Evolutionary conservation across 306 rosid genomes (phyloP).

Genomic region (Begonia masoniana): DNA sequence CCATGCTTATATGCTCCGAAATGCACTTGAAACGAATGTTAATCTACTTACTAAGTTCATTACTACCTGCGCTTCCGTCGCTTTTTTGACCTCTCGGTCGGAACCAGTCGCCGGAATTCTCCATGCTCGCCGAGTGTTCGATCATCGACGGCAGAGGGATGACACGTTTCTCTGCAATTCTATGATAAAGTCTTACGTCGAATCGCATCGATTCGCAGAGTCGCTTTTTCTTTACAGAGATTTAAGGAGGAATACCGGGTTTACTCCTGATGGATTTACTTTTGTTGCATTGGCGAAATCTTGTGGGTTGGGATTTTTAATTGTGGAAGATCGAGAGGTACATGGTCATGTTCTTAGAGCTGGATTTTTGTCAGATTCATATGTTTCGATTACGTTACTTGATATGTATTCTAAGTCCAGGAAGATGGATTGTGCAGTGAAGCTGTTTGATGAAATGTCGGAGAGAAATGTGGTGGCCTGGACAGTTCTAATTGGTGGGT

Average conservation of each 20-base stretch:
- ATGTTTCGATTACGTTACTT: slow-evolving; percentile 43
- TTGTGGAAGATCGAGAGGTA: slow-evolving; percentile 28
- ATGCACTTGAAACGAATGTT: slow-evolving; percentile 39
- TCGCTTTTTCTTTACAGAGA: slow-evolving; percentile 32
- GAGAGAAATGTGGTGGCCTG: slow-evolving; percentile 42
- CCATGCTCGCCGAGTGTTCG: slow-evolving; percentile 48
- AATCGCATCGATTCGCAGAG: slow-evolving; percentile 18
- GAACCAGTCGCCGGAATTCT: slow-evolving; percentile 14
- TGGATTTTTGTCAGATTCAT: slow-evolving; percentile 42
- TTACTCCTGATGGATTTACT: slow-evolving; percentile 28
- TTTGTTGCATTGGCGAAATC: slow-evolving; percentile 39
- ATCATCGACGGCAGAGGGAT: slow-evolving; percentile 15
- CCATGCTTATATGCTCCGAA: slow-evolving; percentile 53
- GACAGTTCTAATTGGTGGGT: slow-evolving; percentile 58
- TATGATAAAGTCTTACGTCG: slow-evolving; percentile 31
- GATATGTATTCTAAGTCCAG: slow-evolving; percentile 53
- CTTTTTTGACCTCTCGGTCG: slow-evolving; percentile 3
- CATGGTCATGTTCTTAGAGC: slow-evolving; percentile 29
- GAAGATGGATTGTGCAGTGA: slow-evolving; percentile 27
- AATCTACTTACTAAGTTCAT: slow-evolving; percentile 60
- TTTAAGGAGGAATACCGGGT: slow-evolving; percentile 19
- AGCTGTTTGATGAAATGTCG: slow-evolving; percentile 47
- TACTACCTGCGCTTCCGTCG: slow-evolving; percentile 25
- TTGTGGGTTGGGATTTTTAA: slow-evolving; percentile 19
- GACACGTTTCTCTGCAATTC: slow-evolving; percentile 47